Percentiles rank a stretch among this genome's conserved stretches.
Evolutionary conservation across 441 rosid species (phyloP).

Genomic region (Cnidoscolus chayamansa): DNA sequence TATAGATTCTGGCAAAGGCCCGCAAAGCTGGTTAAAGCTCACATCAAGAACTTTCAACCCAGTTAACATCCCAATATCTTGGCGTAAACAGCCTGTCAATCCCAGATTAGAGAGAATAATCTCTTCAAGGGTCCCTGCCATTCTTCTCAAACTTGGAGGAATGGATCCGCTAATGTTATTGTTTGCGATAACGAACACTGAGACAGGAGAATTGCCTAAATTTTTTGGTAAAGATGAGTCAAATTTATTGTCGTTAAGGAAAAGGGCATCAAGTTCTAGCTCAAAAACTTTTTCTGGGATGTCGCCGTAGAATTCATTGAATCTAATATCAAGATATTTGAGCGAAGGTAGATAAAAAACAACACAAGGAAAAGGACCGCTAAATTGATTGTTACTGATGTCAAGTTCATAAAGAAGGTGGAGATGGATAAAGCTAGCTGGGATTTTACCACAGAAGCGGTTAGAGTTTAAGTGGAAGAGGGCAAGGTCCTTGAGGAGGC

Average conservation of each 20-base stretch:
- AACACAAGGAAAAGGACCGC: conserved; percentile 63
- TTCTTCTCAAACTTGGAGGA: conserved; percentile 56
- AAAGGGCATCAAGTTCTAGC: conserved; percentile 71
- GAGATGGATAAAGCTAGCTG: conserved; percentile 45
- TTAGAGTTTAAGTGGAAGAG: conserved; percentile 75
- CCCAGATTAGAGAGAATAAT: conserved; percentile 45
- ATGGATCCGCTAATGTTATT: conserved; percentile 55
- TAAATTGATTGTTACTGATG: conserved; percentile 63
- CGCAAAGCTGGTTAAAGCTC: conserved; percentile 55
- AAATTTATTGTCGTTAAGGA: conserved; percentile 72
- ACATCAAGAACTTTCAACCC: conserved; percentile 64
- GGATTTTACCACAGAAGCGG: conserved; percentile 58
- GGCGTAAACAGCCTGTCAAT: conserved; percentile 62
- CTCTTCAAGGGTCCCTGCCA: conserved; percentile 58
- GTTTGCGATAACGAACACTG: conserved; percentile 73
- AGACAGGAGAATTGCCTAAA: conserved; percentile 73
- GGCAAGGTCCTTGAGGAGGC: conserved; percentile 72
- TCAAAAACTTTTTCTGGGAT: conserved; percentile 60
- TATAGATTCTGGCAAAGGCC: conserved; percentile 55
- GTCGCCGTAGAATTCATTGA: conserved; percentile 48
- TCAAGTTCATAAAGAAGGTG: conserved; percentile 63
- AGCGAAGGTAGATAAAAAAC: conserved; percentile 57
- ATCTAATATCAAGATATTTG: conserved; percentile 72
- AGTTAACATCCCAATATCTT: conserved; percentile 49
- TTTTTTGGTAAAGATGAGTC: conserved; percentile 54